Base-by-base conservation (phyloP, 768 basidiomycete species). In the Phlegmacium glaucopus region DNA sequence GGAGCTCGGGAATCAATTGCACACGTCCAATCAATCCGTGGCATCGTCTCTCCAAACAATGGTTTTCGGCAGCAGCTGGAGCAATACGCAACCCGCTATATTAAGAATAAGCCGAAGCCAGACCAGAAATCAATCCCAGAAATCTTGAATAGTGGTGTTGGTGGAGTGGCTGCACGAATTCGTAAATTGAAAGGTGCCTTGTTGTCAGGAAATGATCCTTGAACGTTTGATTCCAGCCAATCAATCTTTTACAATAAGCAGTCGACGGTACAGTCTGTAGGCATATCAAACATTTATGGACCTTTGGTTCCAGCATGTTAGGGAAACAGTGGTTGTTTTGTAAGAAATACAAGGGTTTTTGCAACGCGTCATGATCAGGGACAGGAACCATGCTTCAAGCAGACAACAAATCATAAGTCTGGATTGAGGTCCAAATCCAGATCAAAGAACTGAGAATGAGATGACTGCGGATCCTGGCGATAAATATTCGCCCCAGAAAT, bases 361-460 rank as follows among this genome's bases (percentile, higher is more conserved):
- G 39, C 13, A 41, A 17, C 26, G 2, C 39, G 7, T 18, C 26
- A 18, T 25, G 39, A 13, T 41, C 12, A 18, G 13, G n/a, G 7
- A n/a, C n/a, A n/a, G 7, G n/a, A 40, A 34, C 16, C 18, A 25
- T 17, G 47, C 40, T 22, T 15, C 38, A 16, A 39, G 40, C n/a
- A 28, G n/a, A n/a, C n/a, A n/a, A n/a, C n/a, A n/a, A n/a, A n/a
- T 70, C 55, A 88, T 47, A 91, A 60, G 65, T 92, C 90, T 1
- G 89, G 90, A 58, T 92, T 92, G 47, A 92, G 73, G 61, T 92
- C 90, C 51, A 92, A 68, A 64, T 91, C 90, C 45, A 92, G 70
- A 60, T 90, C 88, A 63, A 90, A 87, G 56, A 83, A 71, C 50
- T 78, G 79, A 51, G 78, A 74, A 42, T 76, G 75, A 44, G 80